Evolutionary conservation across 2,329 filamentous ascomycete genomes (phyloP).

Genomic region (Hypoxylon sp.): DNA sequence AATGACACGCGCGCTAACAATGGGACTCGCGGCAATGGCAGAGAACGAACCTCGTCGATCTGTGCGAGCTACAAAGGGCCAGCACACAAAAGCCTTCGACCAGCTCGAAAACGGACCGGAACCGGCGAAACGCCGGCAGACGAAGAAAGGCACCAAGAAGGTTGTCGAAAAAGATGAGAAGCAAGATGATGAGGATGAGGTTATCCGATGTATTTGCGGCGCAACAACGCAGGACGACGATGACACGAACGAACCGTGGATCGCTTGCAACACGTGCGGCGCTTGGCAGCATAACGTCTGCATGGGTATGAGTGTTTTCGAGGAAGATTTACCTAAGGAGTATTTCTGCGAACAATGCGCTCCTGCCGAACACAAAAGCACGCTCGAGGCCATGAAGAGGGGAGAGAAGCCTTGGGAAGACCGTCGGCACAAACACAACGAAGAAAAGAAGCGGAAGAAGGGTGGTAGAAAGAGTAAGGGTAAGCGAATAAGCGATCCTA

Average conservation of each 20-base stretch:
- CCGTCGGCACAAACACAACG: conserved; percentile 71
- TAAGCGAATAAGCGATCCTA: conserved; percentile 74
- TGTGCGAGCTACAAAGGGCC: conserved; percentile 94
- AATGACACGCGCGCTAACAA: conserved; percentile 44
- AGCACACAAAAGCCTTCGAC: conserved; percentile 90
- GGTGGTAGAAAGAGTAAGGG: conserved; percentile 72
- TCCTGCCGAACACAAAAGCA: conserved; percentile 83
- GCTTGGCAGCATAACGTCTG: conserved; percentile 99
- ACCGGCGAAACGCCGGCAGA: conserved; percentile 65
- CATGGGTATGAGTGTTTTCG: conserved; percentile 84
- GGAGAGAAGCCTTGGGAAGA: conserved; percentile 92
- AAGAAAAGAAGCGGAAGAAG: conserved; percentile 71
- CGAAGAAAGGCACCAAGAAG: conserved; percentile 63
- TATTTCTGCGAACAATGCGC: conserved; percentile 95
- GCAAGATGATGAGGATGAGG: conserved; percentile 71
- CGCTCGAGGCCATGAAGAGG: conserved; percentile 80
- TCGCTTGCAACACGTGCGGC: conserved; percentile 91
- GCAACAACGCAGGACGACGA: conserved; percentile 87
- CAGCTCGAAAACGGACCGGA: conserved; percentile 72
- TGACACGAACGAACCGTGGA: conserved; percentile 88
- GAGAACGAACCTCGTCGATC: conserved; percentile 88
- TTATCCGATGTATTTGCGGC: conserved; percentile 94
- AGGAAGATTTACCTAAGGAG: conserved; percentile 81
- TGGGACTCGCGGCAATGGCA: conserved; percentile 47
- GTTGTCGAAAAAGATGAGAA: conserved; percentile 69